Evolutionary conservation across 129 eudicot genomes (phyloP).

Genomic region (Escallonia herrerae): DNA sequence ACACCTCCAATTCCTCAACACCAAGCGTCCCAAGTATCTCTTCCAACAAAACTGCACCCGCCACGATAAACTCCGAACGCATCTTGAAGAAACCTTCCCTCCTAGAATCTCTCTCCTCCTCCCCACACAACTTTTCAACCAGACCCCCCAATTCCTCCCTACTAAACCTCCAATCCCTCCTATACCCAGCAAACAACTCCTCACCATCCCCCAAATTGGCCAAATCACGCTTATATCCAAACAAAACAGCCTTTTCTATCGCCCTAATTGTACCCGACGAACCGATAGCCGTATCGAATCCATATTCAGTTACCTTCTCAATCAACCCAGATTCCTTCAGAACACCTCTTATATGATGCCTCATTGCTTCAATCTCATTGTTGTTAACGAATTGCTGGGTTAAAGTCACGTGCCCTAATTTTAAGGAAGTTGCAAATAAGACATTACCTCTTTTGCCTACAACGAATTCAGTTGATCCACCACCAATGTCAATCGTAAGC

Average conservation of each 20-base stretch:
- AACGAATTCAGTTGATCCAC: conserved; percentile 82
- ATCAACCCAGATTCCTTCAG: conserved; percentile 40
- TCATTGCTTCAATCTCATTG: conserved; percentile 30
- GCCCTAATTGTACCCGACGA: conserved; percentile 77
- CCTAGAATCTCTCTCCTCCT: conserved; percentile 23
- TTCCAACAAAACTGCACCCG: conserved; percentile 63
- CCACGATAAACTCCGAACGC: conserved; percentile 62
- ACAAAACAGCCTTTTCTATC: conserved; percentile 59
- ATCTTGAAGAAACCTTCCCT: conserved; percentile 51
- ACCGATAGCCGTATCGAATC: conserved; percentile 58
- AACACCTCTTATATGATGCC: conserved; percentile 34
- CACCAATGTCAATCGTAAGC: conserved; percentile 69
- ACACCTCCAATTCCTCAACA: conserved; percentile 67
- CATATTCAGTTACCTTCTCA: conserved; percentile 28
- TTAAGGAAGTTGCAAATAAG: conserved; percentile 39
- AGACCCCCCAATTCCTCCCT: conserved; percentile 53
- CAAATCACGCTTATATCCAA: conserved; percentile 29
- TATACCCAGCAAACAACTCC: conserved; percentile 31
- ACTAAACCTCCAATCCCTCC: conserved; percentile 68
- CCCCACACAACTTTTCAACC: conserved; percentile 41
- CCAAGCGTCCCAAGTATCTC: conserved; percentile 63
- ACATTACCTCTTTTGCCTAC: conserved; percentile 45
- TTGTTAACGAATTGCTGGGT: conserved; percentile 33
- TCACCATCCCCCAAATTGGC: conserved; percentile 13
- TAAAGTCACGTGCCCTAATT: conserved; percentile 63